Base-by-base conservation (phyloP, 2,329 filamentous ascomycete genomes). In the Chaetomium sp. region DNA sequence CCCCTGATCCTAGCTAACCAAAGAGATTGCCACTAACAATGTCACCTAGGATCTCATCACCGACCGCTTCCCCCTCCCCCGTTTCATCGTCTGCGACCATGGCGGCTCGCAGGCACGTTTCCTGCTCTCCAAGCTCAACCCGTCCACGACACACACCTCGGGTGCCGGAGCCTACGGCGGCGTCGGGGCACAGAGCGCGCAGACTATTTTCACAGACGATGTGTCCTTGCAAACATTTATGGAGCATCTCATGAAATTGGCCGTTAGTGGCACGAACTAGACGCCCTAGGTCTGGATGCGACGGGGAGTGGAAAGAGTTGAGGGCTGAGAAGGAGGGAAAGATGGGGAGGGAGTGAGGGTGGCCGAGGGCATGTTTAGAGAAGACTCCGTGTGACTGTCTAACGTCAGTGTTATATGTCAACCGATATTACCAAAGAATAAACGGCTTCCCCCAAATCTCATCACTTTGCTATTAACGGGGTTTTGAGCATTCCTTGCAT, bases 141-240 rank as follows among this genome's bases (percentile, higher is more conserved):
- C 95, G 0, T 96, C 92, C 1, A 99, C 95, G 4, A 99, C 95
- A 16, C 95, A 99, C 77, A 97, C 95, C 0, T 93, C 90, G 0
- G 92, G 92, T 60, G 90, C 91, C 0, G 92, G 92, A 59, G 90
- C 91, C 13, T 98, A 97, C 74, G 95, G 95, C 63, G 93, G 93
- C 67, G 91, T 94, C 57, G 88, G 90, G 33, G 85, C 86, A 2
- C 91, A 94, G 74, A 93, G 90, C 55, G 93, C 94, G 9, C 95
- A 99, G 79, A 99, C 95, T 5, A 99, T 99, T 73, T 99, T 99
- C 80, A 99, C 95, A 0, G 95, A 99, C 74, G 95, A 99, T 77
- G 95, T 99, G 62, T 97, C 93, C 62, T 81, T 99, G 75, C 94
- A 98, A 79, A 98, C 94, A 1, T 99, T 99, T 76, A 99, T 99